phyloP scores from a whole-genome alignment of 495 filamentous ascomycete species.

The Annulohypoxylon moriforme region DNA sequence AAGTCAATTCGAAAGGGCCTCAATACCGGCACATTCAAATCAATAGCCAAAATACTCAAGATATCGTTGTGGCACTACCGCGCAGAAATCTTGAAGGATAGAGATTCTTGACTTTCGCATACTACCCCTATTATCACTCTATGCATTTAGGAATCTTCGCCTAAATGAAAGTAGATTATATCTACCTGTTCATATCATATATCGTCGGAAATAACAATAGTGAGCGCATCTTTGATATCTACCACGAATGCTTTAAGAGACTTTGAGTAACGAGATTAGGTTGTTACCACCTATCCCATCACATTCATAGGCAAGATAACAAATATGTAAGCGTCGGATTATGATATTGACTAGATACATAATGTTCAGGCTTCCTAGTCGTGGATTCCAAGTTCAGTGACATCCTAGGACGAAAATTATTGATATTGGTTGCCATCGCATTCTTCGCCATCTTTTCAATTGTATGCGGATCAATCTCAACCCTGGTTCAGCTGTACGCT shows the following conservation, averaged over 20 bases:
- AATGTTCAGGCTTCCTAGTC: constrained; percentile 57
- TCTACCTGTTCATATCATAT: constrained; percentile 61
- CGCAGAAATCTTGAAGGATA: constrained; percentile 57
- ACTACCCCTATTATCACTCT: constrained; percentile 1
- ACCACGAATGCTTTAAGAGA: constrained; percentile 64
- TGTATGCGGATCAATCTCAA: constrained; percentile 61
- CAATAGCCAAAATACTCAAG: background rate
- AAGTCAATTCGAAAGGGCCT: constrained; percentile 11
- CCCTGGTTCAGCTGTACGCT: constrained; percentile 61
- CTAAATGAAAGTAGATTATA: constrained; percentile 53
- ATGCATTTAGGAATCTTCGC: background rate
- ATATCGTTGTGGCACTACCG: constrained; percentile 5
- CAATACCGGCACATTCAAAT: constrained; percentile 13
- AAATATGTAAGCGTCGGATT: background rate
- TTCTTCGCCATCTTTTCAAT: constrained; percentile 65
- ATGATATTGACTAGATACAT: background rate
- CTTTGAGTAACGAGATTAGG: constrained; percentile 64
- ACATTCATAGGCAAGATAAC: constrained; percentile 63
- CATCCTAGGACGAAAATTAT: constrained; percentile 62
- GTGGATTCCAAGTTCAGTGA: constrained; percentile 65
- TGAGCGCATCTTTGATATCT: constrained; percentile 67
- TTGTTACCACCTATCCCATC: constrained; percentile 67
- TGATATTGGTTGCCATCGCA: constrained; percentile 55
- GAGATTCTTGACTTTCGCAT: constrained; percentile 57
- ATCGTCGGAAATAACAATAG: constrained; percentile 68